Base-by-base conservation (phyloP, 495 filamentous ascomycete genomes). In the Thermothielavioides terrestris region DNA sequence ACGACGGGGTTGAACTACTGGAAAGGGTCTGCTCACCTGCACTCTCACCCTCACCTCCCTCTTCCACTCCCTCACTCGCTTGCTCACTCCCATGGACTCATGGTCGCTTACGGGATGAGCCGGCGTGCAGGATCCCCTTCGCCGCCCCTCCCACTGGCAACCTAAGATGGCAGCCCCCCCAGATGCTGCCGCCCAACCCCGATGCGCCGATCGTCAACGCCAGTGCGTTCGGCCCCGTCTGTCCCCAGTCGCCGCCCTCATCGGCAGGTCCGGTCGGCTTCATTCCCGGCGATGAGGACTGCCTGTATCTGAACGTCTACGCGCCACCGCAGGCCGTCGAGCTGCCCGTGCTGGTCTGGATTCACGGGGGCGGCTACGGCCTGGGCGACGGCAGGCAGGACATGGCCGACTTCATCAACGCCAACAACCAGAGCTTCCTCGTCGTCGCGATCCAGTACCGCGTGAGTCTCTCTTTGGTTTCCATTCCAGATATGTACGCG, bases 291-390 rank as follows among this genome's bases (percentile, higher is more conserved):
- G 14, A 46, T 31, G 43, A 46, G 30, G 43, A 46, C 17, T 49
- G 46, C 18, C 57, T 72, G 18, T 71, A 66, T 49, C 61, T 72
- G 40, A 68, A 70, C 32, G 61, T 74, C 17, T 74, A 59, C 53
- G 62, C 59, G 0, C 68, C 65, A 18, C 34, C 31, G 23, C 6
- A 2, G 0, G 34, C 14, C 8, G 61, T 31, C 21, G 55, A 45
- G 18, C 60, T 65, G 6, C 58, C 71, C 11, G 71, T 74, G 4
- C 42, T 72, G 44, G 64, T 72, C 1, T 69, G 59, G 56, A 69
- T 67, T 14, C 72, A 71, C 31, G 69, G 69, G 3, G 71, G 71
- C 51, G 69, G 68, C 0, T 72, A 71, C 35, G 68, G 66, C 2
- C 51, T 53, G 0, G 67, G 67, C 1, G 60, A 58, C 40, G 71